Evolutionary conservation across 805 yeast species (phyloP), one percentile per base, ranked within the genome.

Genomic region (Yarrowia deformans): DNA sequence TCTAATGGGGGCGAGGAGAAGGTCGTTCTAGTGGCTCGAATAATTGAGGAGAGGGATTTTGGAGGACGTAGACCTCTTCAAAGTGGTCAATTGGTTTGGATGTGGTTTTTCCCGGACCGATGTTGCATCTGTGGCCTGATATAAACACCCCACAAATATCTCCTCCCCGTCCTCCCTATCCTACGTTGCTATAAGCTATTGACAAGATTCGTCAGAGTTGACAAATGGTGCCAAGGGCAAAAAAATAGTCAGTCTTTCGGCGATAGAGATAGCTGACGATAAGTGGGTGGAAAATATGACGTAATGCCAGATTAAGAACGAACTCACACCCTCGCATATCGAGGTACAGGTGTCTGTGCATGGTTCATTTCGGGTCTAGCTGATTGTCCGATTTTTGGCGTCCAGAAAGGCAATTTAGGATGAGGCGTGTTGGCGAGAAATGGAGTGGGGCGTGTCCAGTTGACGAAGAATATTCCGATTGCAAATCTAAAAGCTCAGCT

Each of bases 291-390:
- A 3, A n/a, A n/a, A n/a, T n/a, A 46, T 46, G 49, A 46, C 49
- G 49, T 46, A 46, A 46, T 46, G 8, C 29, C 13, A 7, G 8
- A 2, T 8, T 10, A 40, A 6, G 45, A 8, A 6, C 18, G 8
- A n/a, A 16, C 45, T 7, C 19, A 13, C 50, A 3, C 32, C 4
- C 32, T 46, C n/a, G 52, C 52, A 48, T 48, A 48, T 29, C 29
- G 52, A 48, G 52, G 52, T 48, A 48, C 52, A 29, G 52, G 18
- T 14, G 52, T 48, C 52, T 48, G 52, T 6, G 52, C 52, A 48
- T 23, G 35, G 32, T 19, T 29, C 35, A 29, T 46, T 46, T 46
- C 34, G 50, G 45, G 48, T 18, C 29, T 9, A 43, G 48, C 18
- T 43, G 5, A 43, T 43, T 43, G 48, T 43, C 45, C 45, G 19